Base-by-base conservation (phyloP, 805 yeast genomes). In the Lipomyces orientalis region DNA sequence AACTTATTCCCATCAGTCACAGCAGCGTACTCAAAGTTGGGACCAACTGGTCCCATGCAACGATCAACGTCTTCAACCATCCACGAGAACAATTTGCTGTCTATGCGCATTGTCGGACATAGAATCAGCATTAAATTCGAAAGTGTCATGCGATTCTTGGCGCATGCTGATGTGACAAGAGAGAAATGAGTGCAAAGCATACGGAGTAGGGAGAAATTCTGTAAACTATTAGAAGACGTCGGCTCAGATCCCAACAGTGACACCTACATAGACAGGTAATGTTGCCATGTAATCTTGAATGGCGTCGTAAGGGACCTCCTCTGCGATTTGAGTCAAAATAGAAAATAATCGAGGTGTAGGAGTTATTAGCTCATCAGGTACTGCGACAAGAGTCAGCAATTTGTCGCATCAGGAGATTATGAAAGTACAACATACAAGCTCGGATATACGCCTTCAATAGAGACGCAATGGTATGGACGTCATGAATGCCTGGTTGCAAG, bases 81-180 rank as follows among this genome's bases (percentile, higher is more conserved):
- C 74, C 71, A 70, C 19, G 62, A 73, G 66, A 62, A 76, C 60
- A 55, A 66, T 54, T 52, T 65, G 61, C 62, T 66, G 59, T 73
- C 74, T 46, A 77, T 71, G 16, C 75, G 66, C 65, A 77, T 64
- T 6, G 79, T 75, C 2, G 79, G 79, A 37, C 77, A 74, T 12
- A 77, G 67, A 12, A 76, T 72, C 43, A 76, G 65, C 14, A 77
- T 73, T 60, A 77, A 62, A 61, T 75, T 77, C 16, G 71, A 66
- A 10, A 73, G 61, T 16, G 78, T 57, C 79, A 77, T 77, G 14
- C 73, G 65, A 66, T 77, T 77, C 19, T 22, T 51, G 37, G 64
- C 54, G 29, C 65, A 35, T 14, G 67, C 34, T 4, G 46, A 61
- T 31, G 73, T 71, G 7, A 77, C 76, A 22, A 35, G 52, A 33